A percentile compares a stretch with the other conserved stretches of the same genome.
These are phyloP conservation scores for Thinopyrum elongatum DNA, from an alignment of 176 grass and related monocot genomes.

Conservation along the genomic window DNA sequence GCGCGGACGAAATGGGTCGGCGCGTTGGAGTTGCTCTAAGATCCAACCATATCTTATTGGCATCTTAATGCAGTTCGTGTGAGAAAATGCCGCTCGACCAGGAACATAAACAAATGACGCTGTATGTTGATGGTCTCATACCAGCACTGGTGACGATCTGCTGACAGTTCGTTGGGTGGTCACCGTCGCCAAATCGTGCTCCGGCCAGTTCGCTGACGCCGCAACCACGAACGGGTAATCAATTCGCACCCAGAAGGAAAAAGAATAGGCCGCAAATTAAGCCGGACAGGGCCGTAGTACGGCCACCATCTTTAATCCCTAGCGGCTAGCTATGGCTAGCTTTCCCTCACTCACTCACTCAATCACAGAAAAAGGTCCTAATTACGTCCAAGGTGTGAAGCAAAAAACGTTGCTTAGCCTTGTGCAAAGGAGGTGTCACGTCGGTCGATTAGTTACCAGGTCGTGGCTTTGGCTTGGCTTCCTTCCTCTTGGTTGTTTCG, in stretches of 20 bases:
- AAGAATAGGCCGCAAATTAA: neutral
- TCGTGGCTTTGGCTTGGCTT: neutral
- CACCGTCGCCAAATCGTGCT: slow-evolving; percentile 6
- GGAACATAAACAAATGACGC: neutral
- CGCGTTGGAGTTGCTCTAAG: too few species aligned
- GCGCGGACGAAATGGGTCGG: too few species aligned
- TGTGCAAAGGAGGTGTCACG: neutral
- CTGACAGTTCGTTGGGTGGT: slow-evolving; percentile 14
- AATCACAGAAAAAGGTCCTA: neutral
- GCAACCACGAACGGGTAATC: slow-evolving; percentile 14
- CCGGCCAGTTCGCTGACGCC: neutral
- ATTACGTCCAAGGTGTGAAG: neutral
- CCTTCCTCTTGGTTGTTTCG: neutral
- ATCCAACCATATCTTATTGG: neutral
- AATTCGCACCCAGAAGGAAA: neutral
- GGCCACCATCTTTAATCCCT: neutral
- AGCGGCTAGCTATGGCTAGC: neutral
- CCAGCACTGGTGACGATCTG: neutral
- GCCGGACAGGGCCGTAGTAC: slow-evolving; percentile 8
- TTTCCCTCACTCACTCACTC: neutral
- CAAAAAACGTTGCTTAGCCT: neutral
- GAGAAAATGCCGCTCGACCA: neutral
- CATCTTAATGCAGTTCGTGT: neutral
- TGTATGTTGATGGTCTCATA: too few species aligned
- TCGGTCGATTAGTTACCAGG: neutral